phyloP scores from a whole-genome alignment of 2,329 filamentous ascomycete genomes.

The Colletotrichum kahawae region DNA sequence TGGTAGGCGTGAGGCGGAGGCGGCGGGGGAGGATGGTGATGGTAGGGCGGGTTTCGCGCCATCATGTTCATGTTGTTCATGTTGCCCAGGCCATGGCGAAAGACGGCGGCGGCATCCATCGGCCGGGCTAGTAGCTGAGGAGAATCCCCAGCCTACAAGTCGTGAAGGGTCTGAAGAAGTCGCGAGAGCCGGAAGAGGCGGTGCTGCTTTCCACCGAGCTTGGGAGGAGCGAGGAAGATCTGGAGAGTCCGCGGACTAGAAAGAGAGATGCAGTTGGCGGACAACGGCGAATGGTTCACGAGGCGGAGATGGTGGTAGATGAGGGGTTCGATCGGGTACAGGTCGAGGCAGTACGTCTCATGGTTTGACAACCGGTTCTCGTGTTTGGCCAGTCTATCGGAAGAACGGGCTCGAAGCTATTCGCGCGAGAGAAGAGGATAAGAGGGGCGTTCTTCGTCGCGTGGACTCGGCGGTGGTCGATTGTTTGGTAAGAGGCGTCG shows the following conservation, averaged over 20 bases:
- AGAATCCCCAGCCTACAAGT: background rate
- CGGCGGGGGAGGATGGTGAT: constrained; percentile 24
- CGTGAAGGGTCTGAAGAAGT: background rate
- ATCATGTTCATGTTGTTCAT: constrained; percentile 27
- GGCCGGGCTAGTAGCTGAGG: constrained; percentile 23
- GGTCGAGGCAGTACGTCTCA: background rate
- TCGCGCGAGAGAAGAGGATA: background rate
- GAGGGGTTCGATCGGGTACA: background rate
- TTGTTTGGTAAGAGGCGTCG: background rate
- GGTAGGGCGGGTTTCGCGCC: constrained; percentile 25
- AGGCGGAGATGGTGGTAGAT: background rate
- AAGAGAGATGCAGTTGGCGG: background rate
- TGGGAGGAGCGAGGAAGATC: background rate
- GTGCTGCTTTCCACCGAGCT: background rate
- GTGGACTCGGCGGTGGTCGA: constrained; percentile 5
- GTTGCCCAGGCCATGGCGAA: constrained; percentile 55
- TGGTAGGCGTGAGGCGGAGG: constrained; percentile 28
- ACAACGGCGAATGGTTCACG: background rate
- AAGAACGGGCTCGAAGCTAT: background rate
- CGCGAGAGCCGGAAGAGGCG: background rate
- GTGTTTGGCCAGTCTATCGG: background rate
- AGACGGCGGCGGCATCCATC: constrained; percentile 67
- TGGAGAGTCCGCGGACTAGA: background rate
- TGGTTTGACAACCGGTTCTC: background rate
- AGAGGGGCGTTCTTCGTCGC: constrained; percentile 11